Conservation (phyloP, 2,329 filamentous ascomycete genomes). For the Talaromyces pinophilus region DNA sequence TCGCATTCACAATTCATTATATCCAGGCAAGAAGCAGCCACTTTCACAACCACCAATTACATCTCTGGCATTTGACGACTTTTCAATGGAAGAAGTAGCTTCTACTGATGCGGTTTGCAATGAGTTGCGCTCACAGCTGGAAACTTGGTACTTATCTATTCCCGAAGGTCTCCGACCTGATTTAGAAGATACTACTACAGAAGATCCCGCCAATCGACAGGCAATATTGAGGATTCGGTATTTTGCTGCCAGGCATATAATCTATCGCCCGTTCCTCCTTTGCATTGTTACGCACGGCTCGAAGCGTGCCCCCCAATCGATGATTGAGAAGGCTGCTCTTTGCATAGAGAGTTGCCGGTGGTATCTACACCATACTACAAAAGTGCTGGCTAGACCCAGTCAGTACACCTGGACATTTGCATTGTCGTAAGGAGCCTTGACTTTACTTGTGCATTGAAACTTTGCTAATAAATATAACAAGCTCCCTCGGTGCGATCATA, state of each 20-base stretch:
- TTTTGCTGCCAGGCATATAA: constrained; percentile 38
- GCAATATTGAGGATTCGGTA: constrained; percentile 36
- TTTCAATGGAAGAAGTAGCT: constrained; percentile 32
- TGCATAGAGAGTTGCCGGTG: constrained; percentile 37
- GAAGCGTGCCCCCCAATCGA: constrained; percentile 25
- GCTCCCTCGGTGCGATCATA: constrained; percentile 36
- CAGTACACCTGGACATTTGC: constrained; percentile 42
- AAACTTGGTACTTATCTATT: constrained; percentile 37
- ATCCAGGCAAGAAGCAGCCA: constrained; percentile 29
- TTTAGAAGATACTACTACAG: constrained; percentile 24
- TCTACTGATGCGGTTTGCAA: constrained; percentile 28
- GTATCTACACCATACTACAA: constrained; percentile 33
- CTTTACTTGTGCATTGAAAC: not conserved
- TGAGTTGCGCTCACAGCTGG: constrained; percentile 36
- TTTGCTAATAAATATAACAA: constrained; percentile 19
- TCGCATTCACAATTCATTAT: constrained; percentile 38
- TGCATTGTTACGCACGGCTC: constrained; percentile 30
- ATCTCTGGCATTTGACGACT: constrained; percentile 29
- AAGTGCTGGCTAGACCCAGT: constrained; percentile 33
- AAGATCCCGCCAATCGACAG: constrained; percentile 29
- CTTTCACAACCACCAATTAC: constrained; percentile 30
- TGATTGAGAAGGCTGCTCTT: constrained; percentile 33
- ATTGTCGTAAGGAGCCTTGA: constrained; percentile 30
- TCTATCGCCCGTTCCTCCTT: constrained; percentile 37
- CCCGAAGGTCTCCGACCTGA: constrained; percentile 34